Base-by-base conservation (phyloP, 2,329 filamentous ascomycete species). In the Neonectria faginata region DNA sequence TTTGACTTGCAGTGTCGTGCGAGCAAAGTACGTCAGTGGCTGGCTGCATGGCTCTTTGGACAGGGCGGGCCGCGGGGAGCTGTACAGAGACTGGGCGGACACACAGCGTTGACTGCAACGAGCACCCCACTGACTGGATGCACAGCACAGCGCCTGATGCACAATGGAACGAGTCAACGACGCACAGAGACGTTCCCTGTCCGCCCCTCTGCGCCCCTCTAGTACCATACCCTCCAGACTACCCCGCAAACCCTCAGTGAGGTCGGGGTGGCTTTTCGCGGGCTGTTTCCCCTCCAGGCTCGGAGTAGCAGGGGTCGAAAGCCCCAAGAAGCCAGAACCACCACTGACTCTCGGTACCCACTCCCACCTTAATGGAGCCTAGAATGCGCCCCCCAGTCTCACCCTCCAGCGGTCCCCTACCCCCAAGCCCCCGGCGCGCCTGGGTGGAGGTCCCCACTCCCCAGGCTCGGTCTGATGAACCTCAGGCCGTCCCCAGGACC, bases 21-120 rank as follows among this genome's bases (percentile, higher is more conserved):
- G 18, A 41, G 41, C 60, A 64, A 25, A 29, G 48, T 64, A 64
- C 62, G 62, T 64, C 62, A 64, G 57, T 54, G 57, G 45, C 57
- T 54, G 57, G 45, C 57, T 59, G 56, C 56, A 55, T 45, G 8
- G 29, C 45, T 48, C 36, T 22, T 56, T 47, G 56, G 56, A 20
- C 60, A 63, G 25, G 25, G 25, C 25, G 33, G 22, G 55, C 47
- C 42, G 22, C 48, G 42, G 48, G 54, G n/a, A 57, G 47, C 27
- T 33, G 29, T 16, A n/a, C 14, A n/a, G 39, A 42, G n/a, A 20
- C n/a, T 10, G n/a, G 39, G 18, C 39, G 39, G 25, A 25, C 25
- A 25, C 39, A 42, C n/a, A 20, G 39, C n/a, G 9, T 25, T 25
- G 25, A 25, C 25, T 25, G 25, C 25, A 25, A 25, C 25, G 25